A percentile compares a stretch with the other conserved stretches of the same genome.
Evolutionary conservation across 2,329 filamentous ascomycete genomes (phyloP).

Genomic region (Thielaviopsis ethacetica): DNA sequence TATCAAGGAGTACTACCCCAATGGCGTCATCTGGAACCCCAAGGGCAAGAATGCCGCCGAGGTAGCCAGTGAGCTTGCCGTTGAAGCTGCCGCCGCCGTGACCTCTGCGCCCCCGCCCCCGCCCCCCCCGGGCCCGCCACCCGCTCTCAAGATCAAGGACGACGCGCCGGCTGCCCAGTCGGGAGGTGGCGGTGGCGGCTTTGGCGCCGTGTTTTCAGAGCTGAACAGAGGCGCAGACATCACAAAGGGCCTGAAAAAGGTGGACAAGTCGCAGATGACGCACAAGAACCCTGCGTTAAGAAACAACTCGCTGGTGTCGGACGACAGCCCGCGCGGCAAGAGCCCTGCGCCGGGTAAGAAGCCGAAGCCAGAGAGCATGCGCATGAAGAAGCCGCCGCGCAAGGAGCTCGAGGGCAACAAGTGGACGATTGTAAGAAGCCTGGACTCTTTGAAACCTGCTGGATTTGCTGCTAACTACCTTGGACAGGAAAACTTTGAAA

Average conservation of each 20-base stretch:
- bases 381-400: conserved; percentile 62
- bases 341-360: conserved; percentile 79
- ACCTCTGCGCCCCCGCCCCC: conserved; percentile 36
- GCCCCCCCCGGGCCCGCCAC: conserved; percentile 55
- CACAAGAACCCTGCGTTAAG: conserved; percentile 92
- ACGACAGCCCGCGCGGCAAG: conserved; percentile 48
- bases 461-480: not conserved
- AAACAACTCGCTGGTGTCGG: conserved; percentile 52
- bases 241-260: conserved; percentile 77
- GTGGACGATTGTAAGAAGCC: conserved; percentile 63
- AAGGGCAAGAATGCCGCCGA: conserved; percentile 58
- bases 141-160: conserved; percentile 43
- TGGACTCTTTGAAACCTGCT: not conserved
- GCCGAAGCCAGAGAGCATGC: conserved; percentile 73
- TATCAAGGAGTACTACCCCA: conserved; percentile 65
- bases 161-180: conserved; percentile 19
- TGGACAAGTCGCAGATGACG: conserved; percentile 91
- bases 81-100: conserved; percentile 22
- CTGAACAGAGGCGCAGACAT: conserved; percentile 81
- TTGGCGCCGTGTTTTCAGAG: conserved; percentile 80
- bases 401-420: conserved; percentile 79
- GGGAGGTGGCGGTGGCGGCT: conserved; percentile 38
- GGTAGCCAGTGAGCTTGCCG: conserved; percentile 38
- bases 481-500: conserved; percentile 74
- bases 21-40: conserved; percentile 75